Evolutionary conservation across 148 eudicot species (phyloP).

Genomic region (Camellia japonica): DNA sequence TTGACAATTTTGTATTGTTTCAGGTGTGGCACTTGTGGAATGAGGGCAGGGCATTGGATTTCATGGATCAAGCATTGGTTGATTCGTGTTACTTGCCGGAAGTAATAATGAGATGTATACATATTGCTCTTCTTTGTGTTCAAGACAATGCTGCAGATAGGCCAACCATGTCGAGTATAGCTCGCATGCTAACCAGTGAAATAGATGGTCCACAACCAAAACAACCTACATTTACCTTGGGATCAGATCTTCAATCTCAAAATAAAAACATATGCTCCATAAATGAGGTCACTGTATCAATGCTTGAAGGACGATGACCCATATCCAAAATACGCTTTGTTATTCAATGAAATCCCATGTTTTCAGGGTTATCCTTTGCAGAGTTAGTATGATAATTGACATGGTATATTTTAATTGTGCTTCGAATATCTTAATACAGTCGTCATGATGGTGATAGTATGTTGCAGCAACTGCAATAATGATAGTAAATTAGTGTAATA

Average conservation of each 20-base stretch:
- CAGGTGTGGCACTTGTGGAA: constrained; percentile 48
- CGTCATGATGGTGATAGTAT: no score
- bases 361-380: no score
- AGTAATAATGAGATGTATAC: constrained; percentile 29
- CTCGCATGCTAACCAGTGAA: constrained; percentile 25
- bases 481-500: no score
- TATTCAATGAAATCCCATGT: no score
- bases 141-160: constrained; percentile 27
- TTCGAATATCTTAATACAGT: no score
- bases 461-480: no score
- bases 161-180: constrained; percentile 27
- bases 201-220: constrained; percentile 15
- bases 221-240: constrained; percentile 16
- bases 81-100: constrained; percentile 4
- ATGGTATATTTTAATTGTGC: no score
- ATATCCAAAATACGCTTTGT: no score
- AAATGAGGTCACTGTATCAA: constrained; percentile 11
- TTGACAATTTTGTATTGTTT: not conserved
- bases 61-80: constrained; percentile 26
- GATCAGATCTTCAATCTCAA: not conserved
- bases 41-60: constrained; percentile 11
- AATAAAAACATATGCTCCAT: not conserved
- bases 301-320: constrained; percentile 12
- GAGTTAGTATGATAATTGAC: no score
- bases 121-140: constrained; percentile 29